Conservation (phyloP, 257 asterid species). For the Knoxia roxburghii region DNA sequence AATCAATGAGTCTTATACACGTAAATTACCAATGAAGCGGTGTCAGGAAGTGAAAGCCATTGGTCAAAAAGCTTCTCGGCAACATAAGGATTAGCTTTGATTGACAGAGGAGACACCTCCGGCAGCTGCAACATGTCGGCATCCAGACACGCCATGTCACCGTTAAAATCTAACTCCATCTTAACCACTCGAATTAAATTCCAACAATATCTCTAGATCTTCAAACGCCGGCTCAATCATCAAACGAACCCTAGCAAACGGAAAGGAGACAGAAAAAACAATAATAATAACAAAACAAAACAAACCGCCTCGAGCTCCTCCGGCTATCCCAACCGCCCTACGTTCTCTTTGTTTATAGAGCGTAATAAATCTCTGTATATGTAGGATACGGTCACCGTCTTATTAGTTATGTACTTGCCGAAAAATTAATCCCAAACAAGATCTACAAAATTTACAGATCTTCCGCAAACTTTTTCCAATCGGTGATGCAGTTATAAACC, state of each 20-base stretch:
- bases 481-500: slow-evolving; percentile 14
- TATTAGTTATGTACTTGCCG: slow-evolving; percentile 1
- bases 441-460: slow-evolving; percentile 17
- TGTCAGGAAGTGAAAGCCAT: slow-evolving; percentile 93
- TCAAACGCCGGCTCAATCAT: slow-evolving; percentile 29
- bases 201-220: slow-evolving; percentile 31
- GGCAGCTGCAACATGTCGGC: slow-evolving; percentile 83
- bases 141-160: slow-evolving; percentile 74
- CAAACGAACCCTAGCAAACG: slow-evolving; percentile 16
- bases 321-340: slow-evolving; percentile 2
- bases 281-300: not conserved
- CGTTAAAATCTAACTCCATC: slow-evolving; percentile 85
- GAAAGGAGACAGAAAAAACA: not conserved
- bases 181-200: slow-evolving; percentile 21
- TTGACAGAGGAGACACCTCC: slow-evolving; percentile 78
- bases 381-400: slow-evolving; percentile 3
- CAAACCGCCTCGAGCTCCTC: not conserved
- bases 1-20: not conserved
- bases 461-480: not conserved
- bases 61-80: slow-evolving; percentile 87
- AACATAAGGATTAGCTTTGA: slow-evolving; percentile 69
- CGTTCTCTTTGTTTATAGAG: too few species aligned
- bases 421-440: slow-evolving; percentile 1
- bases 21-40: slow-evolving; percentile 58
- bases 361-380: not conserved